Conservation (phyloP, 2,329 filamentous ascomycete genomes). For the Neonectria faginata region DNA sequence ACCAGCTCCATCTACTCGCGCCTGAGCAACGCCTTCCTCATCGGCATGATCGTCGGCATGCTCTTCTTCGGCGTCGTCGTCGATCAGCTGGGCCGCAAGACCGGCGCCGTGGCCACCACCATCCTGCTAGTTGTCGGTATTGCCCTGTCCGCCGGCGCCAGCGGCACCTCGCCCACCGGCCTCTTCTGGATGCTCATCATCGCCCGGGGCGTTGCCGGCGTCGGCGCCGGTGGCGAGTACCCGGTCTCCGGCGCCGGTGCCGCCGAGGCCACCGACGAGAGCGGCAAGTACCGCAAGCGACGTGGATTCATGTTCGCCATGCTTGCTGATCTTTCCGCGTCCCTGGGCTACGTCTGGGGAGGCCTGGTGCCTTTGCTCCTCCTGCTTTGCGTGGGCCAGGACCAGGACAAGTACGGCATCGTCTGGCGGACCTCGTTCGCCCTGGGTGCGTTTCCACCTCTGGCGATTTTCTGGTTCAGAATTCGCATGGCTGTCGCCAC, state of each 20-base stretch:
- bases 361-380: constrained; percentile 63
- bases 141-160: constrained; percentile 58
- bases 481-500: constrained; percentile 64
- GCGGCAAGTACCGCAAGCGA: constrained; percentile 55
- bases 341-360: constrained; percentile 63
- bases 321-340: constrained; percentile 62
- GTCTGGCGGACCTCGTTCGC: constrained; percentile 65
- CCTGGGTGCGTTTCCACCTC: constrained; percentile 61
- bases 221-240: constrained; percentile 64
- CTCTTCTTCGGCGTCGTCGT: constrained; percentile 63
- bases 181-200: constrained; percentile 65
- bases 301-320: constrained; percentile 69
- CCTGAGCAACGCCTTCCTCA: constrained; percentile 66
- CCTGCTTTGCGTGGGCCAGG: constrained; percentile 60
- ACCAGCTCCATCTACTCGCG: constrained; percentile 60
- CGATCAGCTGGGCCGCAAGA: constrained; percentile 62
- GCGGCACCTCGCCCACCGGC: constrained; percentile 52
- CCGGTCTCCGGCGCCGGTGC: constrained; percentile 63
- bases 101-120: constrained; percentile 60
- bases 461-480: constrained; percentile 65
- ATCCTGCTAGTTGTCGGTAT: constrained; percentile 60
- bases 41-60: constrained; percentile 69
- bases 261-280: constrained; percentile 66
- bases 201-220: constrained; percentile 54
- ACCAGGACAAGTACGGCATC: constrained; percentile 54